Percentiles rank a stretch among this genome's conserved stretches.
phyloP scores from a whole-genome alignment of 1,139 yeast species.

The Geotrichum aggregatum region DNA sequence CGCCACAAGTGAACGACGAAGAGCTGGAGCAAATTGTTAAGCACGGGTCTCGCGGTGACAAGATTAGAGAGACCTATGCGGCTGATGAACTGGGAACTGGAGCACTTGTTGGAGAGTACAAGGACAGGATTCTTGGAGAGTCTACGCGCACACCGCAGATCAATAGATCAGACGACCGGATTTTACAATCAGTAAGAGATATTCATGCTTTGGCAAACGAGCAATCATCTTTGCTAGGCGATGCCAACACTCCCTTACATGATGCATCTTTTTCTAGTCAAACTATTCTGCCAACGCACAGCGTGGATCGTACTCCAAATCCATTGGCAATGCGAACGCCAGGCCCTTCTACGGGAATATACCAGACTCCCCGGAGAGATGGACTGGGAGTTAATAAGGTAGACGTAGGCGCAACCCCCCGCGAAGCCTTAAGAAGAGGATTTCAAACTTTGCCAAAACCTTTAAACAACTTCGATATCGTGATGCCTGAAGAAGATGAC shows the following conservation, averaged over 20 bases:
- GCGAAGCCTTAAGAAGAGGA: constrained; percentile 30
- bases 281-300: constrained; percentile 7
- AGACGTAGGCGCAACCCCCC: constrained; percentile 26
- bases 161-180: constrained; percentile 27
- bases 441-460: constrained; percentile 52
- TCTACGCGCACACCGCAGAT: constrained; percentile 23
- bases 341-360: constrained; percentile 3
- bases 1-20: constrained; percentile 43
- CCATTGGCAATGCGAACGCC: constrained; percentile 23
- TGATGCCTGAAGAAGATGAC: constrained; percentile 38
- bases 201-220: constrained; percentile 30
- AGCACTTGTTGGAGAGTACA: constrained; percentile 25
- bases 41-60: constrained; percentile 30
- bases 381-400: constrained; percentile 27
- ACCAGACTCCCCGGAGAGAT: constrained; percentile 26
- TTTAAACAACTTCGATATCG: constrained; percentile 55
- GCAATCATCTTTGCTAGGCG: constrained; percentile 35
- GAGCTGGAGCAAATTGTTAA: constrained; percentile 38
- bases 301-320: constrained; percentile 24
- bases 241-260: constrained; percentile 30
- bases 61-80: constrained; percentile 25
- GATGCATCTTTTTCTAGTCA: constrained; percentile 23
- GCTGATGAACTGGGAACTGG: constrained; percentile 28
- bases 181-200: constrained; percentile 33
- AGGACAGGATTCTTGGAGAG: constrained; percentile 15